Conservation (phyloP, 805 yeast species). For the Yarrowia bubula region DNA sequence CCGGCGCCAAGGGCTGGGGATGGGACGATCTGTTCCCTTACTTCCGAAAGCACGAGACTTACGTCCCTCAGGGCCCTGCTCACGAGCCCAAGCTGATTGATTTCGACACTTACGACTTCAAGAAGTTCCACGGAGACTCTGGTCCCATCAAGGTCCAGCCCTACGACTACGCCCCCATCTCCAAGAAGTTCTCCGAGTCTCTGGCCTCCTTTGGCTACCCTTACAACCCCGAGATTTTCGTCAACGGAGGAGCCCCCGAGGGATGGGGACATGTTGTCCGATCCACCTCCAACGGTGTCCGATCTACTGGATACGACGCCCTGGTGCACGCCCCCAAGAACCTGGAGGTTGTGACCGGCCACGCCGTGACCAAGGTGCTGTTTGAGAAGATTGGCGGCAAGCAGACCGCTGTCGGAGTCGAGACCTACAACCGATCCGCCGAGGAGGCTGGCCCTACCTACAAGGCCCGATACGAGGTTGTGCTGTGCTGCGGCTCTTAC, state of each 20-base stretch:
- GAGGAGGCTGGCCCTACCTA: conserved; percentile 30
- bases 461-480: conserved; percentile 37
- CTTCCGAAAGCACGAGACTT: conserved; percentile 35
- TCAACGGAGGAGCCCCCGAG: conserved; percentile 27
- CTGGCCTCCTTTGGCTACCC: conserved; percentile 25
- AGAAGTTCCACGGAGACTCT: conserved; percentile 28
- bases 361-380: conserved; percentile 24
- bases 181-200: conserved; percentile 26
- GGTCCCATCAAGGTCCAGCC: conserved; percentile 27
- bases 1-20: conserved; percentile 39
- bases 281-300: conserved; percentile 24
- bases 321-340: conserved; percentile 27
- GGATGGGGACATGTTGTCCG: conserved; percentile 26
- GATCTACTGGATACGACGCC: conserved; percentile 26
- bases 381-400: conserved; percentile 24
- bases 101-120: conserved; percentile 19
- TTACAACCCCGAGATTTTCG: conserved; percentile 27
- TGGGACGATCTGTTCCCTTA: conserved; percentile 37
- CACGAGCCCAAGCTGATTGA: conserved; percentile 26
- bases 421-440: conserved; percentile 24
- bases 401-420: conserved; percentile 26
- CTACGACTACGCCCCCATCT: conserved; percentile 26
- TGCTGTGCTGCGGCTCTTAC: conserved; percentile 38
- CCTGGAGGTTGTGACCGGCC: conserved; percentile 23
- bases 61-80: conserved; percentile 27